These are phyloP conservation scores for Begonia peltatifolia DNA, from an alignment of 306 rosid genomes.

Conservation along the genomic window DNA sequence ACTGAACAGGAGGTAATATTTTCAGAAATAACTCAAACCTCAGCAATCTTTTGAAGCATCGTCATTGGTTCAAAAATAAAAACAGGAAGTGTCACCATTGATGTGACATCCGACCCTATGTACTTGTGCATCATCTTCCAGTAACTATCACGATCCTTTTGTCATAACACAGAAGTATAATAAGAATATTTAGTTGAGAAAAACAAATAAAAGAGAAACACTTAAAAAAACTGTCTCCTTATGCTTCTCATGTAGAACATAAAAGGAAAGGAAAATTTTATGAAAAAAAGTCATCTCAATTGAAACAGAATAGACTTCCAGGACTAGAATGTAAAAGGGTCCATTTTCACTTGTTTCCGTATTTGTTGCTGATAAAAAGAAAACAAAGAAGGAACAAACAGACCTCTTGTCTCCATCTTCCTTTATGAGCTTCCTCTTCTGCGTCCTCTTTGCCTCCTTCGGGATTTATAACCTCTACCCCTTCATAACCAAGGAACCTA, in stretches of 20 bases:
- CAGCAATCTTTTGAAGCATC: slow-evolving; percentile 77
- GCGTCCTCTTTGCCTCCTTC: slow-evolving; percentile 93
- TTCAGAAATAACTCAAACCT: slow-evolving; percentile 33
- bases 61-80: slow-evolving; percentile 84
- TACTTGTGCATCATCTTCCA: slow-evolving; percentile 91
- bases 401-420: slow-evolving; percentile 98
- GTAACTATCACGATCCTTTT: slow-evolving; percentile 71
- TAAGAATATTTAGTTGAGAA: not conserved
- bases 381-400: not conserved
- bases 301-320: too few species aligned
- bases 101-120: slow-evolving; percentile 64
- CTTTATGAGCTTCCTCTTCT: slow-evolving; percentile 72
- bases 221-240: not conserved
- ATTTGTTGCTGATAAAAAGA: too few species aligned
- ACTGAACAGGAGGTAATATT: not conserved
- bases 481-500: slow-evolving; percentile 75
- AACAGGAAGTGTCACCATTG: slow-evolving; percentile 76
- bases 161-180: not conserved
- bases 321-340: not conserved
- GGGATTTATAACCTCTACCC: slow-evolving; percentile 87
- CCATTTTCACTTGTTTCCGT: not conserved
- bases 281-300: too few species aligned
- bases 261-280: not conserved
- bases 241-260: not conserved
- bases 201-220: not conserved